Conservation (phyloP, 2,329 filamentous ascomycete genomes). For the Orbilia brochopaga region DNA sequence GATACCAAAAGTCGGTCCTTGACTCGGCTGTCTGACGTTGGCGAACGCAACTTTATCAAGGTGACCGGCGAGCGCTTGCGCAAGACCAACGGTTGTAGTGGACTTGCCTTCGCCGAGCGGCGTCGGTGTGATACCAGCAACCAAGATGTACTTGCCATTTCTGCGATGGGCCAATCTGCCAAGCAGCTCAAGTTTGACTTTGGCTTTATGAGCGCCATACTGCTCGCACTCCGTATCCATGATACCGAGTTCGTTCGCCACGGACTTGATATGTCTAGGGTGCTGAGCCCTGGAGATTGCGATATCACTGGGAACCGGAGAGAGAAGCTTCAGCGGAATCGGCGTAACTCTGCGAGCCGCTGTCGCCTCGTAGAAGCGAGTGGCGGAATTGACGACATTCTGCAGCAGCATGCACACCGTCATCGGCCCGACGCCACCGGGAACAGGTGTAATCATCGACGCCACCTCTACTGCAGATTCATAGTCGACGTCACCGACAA, state of each 20-base stretch:
- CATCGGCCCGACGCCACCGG: slow-evolving; percentile 97
- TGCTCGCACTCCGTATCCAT: slow-evolving; percentile 87
- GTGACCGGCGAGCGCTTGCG: slow-evolving; percentile 89
- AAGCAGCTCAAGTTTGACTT: slow-evolving; percentile 82
- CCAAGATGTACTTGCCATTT: slow-evolving; percentile 88
- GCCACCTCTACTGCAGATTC: slow-evolving; percentile 83
- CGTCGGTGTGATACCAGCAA: slow-evolving; percentile 95
- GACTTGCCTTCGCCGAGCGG: slow-evolving; percentile 97
- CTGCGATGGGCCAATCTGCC: slow-evolving; percentile 83
- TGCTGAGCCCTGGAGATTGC: slow-evolving; percentile 85
- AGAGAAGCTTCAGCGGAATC: slow-evolving; percentile 78
- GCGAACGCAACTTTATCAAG: slow-evolving; percentile 87
- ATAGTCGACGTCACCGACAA: slow-evolving; percentile 95
- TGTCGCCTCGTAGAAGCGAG: slow-evolving; percentile 79
- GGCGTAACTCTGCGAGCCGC: slow-evolving; percentile 80
- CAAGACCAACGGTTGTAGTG: slow-evolving; percentile 93
- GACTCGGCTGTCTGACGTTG: slow-evolving; percentile 94
- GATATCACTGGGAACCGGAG: slow-evolving; percentile 93
- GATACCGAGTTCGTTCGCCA: slow-evolving; percentile 88
- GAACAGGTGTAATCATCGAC: slow-evolving; percentile 87
- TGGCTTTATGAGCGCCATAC: slow-evolving; percentile 94
- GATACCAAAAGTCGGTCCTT: slow-evolving; percentile 97
- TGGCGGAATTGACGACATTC: slow-evolving; percentile 89
- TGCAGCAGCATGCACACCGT: slow-evolving; percentile 97
- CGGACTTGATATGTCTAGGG: slow-evolving; percentile 85